Percentiles rank a stretch among this genome's conserved stretches.
Conservation (phyloP, 306 rosid species). For the Glycine latifolia region DNA sequence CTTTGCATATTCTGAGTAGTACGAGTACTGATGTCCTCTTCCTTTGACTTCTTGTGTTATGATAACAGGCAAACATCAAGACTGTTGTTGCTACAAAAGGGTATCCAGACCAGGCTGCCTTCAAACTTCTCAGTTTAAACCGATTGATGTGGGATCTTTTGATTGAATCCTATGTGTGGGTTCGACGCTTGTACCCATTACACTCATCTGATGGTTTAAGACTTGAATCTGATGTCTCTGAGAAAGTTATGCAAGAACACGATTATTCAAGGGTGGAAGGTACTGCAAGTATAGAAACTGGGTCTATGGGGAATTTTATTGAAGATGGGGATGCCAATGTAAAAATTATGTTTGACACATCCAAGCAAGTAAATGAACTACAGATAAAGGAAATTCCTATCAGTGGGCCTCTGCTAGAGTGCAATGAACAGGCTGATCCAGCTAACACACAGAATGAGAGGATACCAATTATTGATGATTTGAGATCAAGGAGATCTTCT, state of each 20-base stretch:
- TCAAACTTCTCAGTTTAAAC: constrained; percentile 73
- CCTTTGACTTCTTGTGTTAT: constrained; percentile 27
- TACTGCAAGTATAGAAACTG: constrained; percentile 41
- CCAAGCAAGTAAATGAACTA: constrained; percentile 52
- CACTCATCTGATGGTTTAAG: constrained; percentile 51
- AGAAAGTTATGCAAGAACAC: constrained; percentile 57
- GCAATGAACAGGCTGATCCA: constrained; percentile 51
- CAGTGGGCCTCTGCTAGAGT: constrained; percentile 57
- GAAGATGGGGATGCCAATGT: constrained; percentile 38
- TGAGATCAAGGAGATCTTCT: constrained; percentile 48
- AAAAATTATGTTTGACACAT: constrained; percentile 46
- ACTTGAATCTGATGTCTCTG: constrained; percentile 46
- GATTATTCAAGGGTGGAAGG: constrained; percentile 44
- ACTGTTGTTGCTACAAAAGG: constrained; percentile 59
- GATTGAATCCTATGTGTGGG: constrained; percentile 88
- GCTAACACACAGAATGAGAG: constrained; percentile 47
- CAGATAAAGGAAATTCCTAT: constrained; percentile 64
- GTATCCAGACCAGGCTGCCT: constrained; percentile 59
- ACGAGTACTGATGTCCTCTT: constrained; percentile 26
- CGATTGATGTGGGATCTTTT: constrained; percentile 84
- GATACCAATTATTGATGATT: constrained; percentile 48
- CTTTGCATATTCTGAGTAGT: constrained; percentile 21
- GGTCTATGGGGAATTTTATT: constrained; percentile 26
- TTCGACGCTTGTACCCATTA: constrained; percentile 72
- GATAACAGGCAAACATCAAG: constrained; percentile 63